A percentile compares a stretch with the other conserved stretches of the same genome.
Evolutionary conservation across 2,329 filamentous ascomycete species (phyloP).

Genomic region (Metarhizium album): DNA sequence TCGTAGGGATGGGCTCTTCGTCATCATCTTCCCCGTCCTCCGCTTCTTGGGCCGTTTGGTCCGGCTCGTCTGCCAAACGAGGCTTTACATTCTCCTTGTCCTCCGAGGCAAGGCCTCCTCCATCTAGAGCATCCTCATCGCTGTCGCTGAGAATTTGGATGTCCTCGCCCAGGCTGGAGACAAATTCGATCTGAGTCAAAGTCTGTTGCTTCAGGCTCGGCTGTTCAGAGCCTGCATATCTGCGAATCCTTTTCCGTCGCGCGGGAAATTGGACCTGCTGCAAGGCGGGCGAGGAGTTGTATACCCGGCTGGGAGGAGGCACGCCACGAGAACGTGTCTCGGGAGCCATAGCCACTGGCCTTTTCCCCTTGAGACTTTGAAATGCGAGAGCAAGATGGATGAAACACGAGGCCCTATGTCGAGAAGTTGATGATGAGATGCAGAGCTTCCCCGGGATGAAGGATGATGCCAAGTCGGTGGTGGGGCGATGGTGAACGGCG

Average conservation of each 20-base stretch:
- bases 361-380: not conserved
- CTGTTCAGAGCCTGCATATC: conserved; percentile 21
- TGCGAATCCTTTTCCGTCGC: conserved; percentile 22
- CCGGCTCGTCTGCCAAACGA: not conserved
- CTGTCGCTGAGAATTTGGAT: conserved; percentile 17
- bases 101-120: conserved; percentile 3
- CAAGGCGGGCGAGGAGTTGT: conserved; percentile 25
- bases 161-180: conserved; percentile 22
- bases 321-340: conserved; percentile 27
- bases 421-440: not conserved
- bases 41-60: not conserved
- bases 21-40: conserved; percentile 10
- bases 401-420: not conserved
- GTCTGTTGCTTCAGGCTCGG: conserved; percentile 28
- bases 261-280: conserved; percentile 29
- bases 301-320: conserved; percentile 26
- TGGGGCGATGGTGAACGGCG: not conserved
- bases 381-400: not conserved
- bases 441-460: not conserved
- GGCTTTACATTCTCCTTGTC: conserved; percentile 12
- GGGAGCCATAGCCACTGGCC: conserved; percentile 22
- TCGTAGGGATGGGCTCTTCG: conserved; percentile 14
- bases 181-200: conserved; percentile 31
- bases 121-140: conserved; percentile 8
- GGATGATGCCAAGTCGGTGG: not conserved